Evolutionary conservation across 2,329 filamentous ascomycete species (phyloP).

Genomic region (Lecanoromycetidae sp.): DNA sequence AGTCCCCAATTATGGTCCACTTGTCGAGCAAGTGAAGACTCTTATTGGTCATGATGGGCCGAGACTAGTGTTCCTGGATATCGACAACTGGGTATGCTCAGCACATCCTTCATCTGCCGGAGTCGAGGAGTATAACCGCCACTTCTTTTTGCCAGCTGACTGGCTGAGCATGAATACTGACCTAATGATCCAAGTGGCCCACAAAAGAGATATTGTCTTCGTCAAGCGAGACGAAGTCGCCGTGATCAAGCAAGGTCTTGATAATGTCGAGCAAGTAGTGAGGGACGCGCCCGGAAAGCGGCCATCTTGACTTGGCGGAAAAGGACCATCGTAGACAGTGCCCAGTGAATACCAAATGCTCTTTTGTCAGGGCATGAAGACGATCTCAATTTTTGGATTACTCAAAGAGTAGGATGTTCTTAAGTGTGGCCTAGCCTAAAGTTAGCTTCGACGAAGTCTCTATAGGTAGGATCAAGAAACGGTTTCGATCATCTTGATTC

Average conservation of each 20-base stretch:
- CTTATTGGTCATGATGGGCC: slow-evolving; percentile 6
- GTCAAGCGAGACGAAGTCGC: slow-evolving; percentile 18
- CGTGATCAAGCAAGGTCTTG: slow-evolving; percentile 17
- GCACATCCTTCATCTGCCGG: not conserved
- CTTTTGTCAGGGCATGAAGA: slow-evolving; percentile 6
- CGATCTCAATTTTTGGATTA: not conserved
- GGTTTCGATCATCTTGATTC: slow-evolving; percentile 23
- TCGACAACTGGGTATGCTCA: slow-evolving; percentile 15
- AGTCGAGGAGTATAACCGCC: not conserved
- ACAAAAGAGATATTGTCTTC: slow-evolving; percentile 15
- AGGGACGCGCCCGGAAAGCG: not conserved
- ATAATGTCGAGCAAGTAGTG: not conserved
- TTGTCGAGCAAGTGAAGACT: slow-evolving; percentile 11
- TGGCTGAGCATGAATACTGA: slow-evolving; percentile 15
- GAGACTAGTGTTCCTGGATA: slow-evolving; percentile 16
- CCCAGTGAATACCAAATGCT: slow-evolving; percentile 1
- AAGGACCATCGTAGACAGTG: not conserved
- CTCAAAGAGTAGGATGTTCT: not conserved
- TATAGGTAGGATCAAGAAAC: slow-evolving; percentile 22
- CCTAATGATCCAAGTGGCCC: slow-evolving; percentile 14
- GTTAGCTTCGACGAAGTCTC: slow-evolving; percentile 6
- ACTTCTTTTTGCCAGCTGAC: slow-evolving; percentile 19
- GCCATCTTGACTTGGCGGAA: not conserved
- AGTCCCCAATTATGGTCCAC: slow-evolving; percentile 21
- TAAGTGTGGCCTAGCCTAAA: not conserved